These are phyloP conservation scores for Malassezia brasiliensis DNA, from an alignment of 1,284 basidiomycete species.

Conservation along the genomic window DNA sequence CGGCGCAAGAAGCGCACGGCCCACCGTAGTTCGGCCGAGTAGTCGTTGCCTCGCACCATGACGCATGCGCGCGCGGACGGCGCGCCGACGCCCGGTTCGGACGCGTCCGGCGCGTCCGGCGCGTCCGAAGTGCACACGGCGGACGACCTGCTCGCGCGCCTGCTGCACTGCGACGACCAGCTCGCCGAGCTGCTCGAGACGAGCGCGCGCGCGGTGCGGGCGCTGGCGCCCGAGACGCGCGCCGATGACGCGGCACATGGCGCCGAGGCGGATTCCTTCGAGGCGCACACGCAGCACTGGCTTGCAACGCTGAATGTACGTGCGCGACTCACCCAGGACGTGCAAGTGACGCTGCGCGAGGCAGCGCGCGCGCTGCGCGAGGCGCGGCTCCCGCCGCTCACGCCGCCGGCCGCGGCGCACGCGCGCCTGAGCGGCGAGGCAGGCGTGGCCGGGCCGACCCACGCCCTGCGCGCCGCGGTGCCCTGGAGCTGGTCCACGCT, in stretches of 20 bases:
- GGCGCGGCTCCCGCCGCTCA: conserved; percentile 15
- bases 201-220: neutral
- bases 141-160: conserved; percentile 12
- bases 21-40: conserved; percentile 6
- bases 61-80: neutral
- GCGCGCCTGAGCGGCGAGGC: conserved; percentile 16
- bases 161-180: conserved; percentile 17
- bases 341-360: conserved; percentile 14
- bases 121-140: conserved; percentile 4
- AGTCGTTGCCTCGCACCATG: neutral
- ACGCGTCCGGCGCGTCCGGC: neutral
- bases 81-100: too few species aligned
- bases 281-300: conserved; percentile 7
- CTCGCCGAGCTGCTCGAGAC: conserved; percentile 8
- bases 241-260: neutral
- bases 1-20: neutral
- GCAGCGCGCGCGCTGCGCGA: conserved; percentile 18
- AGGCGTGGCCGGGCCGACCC: conserved; percentile 9
- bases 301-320: conserved; percentile 13
- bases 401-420: conserved; percentile 7
- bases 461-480: neutral
- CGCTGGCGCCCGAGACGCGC: neutral
- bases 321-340: conserved; percentile 8
- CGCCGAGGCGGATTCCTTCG: neutral
- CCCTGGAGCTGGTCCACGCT: conserved; percentile 15